A percentile compares a stretch with the other conserved stretches of the same genome.
phyloP scores from a whole-genome alignment of 1,139 yeast genomes.

The Candida glucosophila region DNA sequence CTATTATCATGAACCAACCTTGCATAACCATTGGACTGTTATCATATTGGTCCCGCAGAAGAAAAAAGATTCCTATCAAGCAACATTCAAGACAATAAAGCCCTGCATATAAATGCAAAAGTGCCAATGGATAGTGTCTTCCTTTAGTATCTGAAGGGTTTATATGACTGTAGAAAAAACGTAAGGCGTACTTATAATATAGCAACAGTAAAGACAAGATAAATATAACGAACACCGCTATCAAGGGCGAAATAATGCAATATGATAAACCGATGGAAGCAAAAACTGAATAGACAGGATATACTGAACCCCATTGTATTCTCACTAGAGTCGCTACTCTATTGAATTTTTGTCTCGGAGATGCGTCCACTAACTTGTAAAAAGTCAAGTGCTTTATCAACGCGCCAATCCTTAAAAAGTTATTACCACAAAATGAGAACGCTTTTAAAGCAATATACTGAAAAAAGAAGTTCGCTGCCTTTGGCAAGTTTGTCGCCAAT shows the following conservation, averaged over 20 bases:
- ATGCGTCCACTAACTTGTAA: slow-evolving; percentile 31
- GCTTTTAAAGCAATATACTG: slow-evolving; percentile 69
- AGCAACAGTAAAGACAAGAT: slow-evolving; percentile 49
- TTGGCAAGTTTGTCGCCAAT: slow-evolving; percentile 69
- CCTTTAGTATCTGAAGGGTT: slow-evolving; percentile 64
- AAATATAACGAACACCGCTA: slow-evolving; percentile 52
- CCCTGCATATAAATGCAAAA: slow-evolving; percentile 71
- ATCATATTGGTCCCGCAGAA: slow-evolving; percentile 41
- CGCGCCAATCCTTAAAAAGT: slow-evolving; percentile 47
- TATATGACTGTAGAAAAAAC: slow-evolving; percentile 40
- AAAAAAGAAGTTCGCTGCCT: slow-evolving; percentile 74
- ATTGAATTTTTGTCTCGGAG: slow-evolving; percentile 52
- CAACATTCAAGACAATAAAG: slow-evolving; percentile 73
- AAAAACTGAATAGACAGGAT: slow-evolving; percentile 67
- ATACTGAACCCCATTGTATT: slow-evolving; percentile 69
- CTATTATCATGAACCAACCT: slow-evolving; percentile 38
- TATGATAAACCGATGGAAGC: slow-evolving; percentile 73
- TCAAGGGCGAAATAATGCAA: slow-evolving; percentile 70
- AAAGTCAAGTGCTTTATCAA: slow-evolving; percentile 31
- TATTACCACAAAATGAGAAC: slow-evolving; percentile 61
- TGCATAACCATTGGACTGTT: slow-evolving; percentile 24
- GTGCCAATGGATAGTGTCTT: slow-evolving; percentile 59
- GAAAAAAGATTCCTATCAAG: slow-evolving; percentile 63
- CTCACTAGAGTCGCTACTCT: slow-evolving; percentile 35
- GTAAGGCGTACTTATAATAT: slow-evolving; percentile 64